Conservation (phyloP, 306 rosid genomes). For the Castanospermum australe region DNA sequence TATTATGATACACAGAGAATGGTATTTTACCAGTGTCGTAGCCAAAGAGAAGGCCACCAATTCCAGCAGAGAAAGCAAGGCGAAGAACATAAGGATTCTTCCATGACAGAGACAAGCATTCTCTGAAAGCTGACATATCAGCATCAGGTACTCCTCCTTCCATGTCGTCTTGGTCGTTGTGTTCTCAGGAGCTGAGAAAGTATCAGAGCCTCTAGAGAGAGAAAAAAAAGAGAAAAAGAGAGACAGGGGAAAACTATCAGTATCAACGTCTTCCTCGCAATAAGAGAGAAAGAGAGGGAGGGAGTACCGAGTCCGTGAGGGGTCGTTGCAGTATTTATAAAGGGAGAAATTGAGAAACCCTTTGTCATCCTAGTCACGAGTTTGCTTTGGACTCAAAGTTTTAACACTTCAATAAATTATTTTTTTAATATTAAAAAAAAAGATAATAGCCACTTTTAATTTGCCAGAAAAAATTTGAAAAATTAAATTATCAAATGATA, state of each 20-base stretch:
- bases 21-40: constrained; percentile 39
- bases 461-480: too few relatives aligned
- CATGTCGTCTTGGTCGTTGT: neutral
- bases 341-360: neutral
- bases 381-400: too few relatives aligned
- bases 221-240: neutral
- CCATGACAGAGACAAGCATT: constrained; percentile 41
- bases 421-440: too few relatives aligned
- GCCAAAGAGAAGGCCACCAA: constrained; percentile 53
- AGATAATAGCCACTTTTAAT: too few relatives aligned
- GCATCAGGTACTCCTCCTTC: constrained; percentile 39
- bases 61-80: constrained; percentile 55
- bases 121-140: constrained; percentile 46
- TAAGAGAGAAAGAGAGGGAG: neutral
- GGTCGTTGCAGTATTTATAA: neutral
- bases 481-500: too few relatives aligned
- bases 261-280: neutral
- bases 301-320: neutral
- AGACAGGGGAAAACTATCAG: neutral
- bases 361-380: too few relatives aligned
- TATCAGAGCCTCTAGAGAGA: neutral
- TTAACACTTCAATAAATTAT: too few relatives aligned
- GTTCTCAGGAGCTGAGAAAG: neutral
- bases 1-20: neutral
- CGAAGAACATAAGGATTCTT: constrained; percentile 51